A percentile compares a stretch with the other conserved stretches of the same genome.
phyloP scores from a whole-genome alignment of 768 basidiomycete genomes.

The Pleurotus ostreatus region DNA sequence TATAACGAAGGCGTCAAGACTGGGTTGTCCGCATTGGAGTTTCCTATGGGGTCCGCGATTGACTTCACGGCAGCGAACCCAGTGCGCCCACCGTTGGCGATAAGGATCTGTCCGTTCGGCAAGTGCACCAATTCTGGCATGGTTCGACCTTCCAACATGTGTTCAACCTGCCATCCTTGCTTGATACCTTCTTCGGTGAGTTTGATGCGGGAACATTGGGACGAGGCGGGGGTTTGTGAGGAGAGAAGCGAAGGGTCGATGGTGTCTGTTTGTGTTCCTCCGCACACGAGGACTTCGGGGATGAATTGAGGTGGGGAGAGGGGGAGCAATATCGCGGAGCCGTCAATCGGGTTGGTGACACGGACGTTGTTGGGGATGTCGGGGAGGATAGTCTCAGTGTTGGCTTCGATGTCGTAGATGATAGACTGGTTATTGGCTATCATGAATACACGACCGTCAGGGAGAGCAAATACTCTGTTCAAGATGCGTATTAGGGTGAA shows the following conservation, averaged over 20 bases:
- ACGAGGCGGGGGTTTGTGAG: conserved; percentile 21
- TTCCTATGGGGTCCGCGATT: conserved; percentile 15
- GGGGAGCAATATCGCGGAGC: conserved; percentile 23
- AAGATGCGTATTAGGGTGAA: background rate
- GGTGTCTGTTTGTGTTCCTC: conserved; percentile 17
- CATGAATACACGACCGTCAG: conserved; percentile 24
- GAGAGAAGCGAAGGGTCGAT: conserved; percentile 14
- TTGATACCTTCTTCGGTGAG: conserved; percentile 26
- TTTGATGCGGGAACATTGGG: conserved; percentile 29
- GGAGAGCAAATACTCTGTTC: conserved; percentile 12
- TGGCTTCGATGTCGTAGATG: conserved; percentile 25
- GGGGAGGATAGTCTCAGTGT: conserved; percentile 29
- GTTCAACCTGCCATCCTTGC: conserved; percentile 29
- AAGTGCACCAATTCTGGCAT: conserved; percentile 29
- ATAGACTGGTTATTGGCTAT: conserved; percentile 16
- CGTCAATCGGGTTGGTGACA: conserved; percentile 26
- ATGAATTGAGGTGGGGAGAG: conserved; percentile 23
- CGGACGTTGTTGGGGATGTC: conserved; percentile 32
- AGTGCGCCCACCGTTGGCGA: conserved; percentile 36
- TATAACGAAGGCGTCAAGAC: conserved; percentile 44
- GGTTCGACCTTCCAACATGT: conserved; percentile 25
- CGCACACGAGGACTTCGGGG: conserved; percentile 27
- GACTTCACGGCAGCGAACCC: conserved; percentile 27
- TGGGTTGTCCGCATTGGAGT: conserved; percentile 25
- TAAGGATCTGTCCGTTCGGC: conserved; percentile 31